These are phyloP conservation scores for Cairneyella variabilis DNA, from an alignment of 495 filamentous ascomycete genomes.

Conservation along the genomic window DNA sequence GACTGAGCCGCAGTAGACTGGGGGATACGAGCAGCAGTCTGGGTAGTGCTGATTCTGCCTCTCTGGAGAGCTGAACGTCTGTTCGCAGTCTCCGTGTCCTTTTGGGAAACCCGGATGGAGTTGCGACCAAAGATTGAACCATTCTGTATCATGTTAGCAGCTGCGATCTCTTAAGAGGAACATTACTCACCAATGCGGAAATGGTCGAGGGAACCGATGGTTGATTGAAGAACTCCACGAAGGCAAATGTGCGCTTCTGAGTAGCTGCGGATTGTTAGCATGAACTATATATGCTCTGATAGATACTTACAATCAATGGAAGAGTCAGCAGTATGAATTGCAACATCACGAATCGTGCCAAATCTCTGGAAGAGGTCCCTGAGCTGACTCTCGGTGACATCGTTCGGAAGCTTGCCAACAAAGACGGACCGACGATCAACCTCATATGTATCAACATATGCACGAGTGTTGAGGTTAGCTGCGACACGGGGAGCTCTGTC, in stretches of 20 bases:
- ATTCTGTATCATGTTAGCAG: conserved; percentile 15
- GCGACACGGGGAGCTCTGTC: background rate
- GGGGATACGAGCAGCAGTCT: background rate
- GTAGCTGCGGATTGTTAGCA: conserved; percentile 19
- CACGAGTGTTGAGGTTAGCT: conserved; percentile 28
- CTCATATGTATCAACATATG: conserved; percentile 38
- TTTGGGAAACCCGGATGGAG: conserved; percentile 21
- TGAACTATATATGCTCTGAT: background rate
- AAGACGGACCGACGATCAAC: conserved; percentile 48
- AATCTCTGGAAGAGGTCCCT: conserved; percentile 32
- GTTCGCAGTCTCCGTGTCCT: conserved; percentile 19
- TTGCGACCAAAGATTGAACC: conserved; percentile 11
- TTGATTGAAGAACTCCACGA: conserved; percentile 43
- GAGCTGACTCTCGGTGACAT: conserved; percentile 35
- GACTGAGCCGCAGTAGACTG: background rate
- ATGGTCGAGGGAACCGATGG: conserved; percentile 38
- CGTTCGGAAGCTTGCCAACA: conserved; percentile 43
- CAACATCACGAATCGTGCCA: conserved; percentile 37
- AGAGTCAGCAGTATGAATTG: conserved; percentile 36
- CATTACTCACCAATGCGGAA: conserved; percentile 4
- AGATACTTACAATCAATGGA: conserved; percentile 29
- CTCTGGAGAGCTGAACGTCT: background rate
- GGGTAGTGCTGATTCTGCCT: background rate
- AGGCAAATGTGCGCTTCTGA: conserved; percentile 43
- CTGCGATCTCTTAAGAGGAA: background rate